Percentiles rank a stretch among this genome's conserved stretches.
Conservation (phyloP, 148 eudicot genomes). For the Euryodendron excelsum region DNA sequence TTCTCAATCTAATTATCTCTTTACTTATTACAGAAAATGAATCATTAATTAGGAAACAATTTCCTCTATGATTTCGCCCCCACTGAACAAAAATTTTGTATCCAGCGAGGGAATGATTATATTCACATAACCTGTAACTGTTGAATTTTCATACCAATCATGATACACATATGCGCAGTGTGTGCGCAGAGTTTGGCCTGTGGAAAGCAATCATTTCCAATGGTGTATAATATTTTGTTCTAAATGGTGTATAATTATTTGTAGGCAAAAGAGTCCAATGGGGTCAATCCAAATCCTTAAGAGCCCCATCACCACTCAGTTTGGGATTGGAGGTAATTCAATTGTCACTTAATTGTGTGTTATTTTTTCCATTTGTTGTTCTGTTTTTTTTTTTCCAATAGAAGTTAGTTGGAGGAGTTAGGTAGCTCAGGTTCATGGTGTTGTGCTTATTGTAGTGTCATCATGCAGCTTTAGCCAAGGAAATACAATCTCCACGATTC, state of each 20-base stretch:
- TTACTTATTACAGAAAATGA: no score
- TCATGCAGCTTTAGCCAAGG: slow-evolving; percentile 76
- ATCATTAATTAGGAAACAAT: no score
- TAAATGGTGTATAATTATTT: slow-evolving; percentile 18
- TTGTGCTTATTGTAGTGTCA: slow-evolving; percentile 51
- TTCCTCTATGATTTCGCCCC: no score
- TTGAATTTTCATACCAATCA: not conserved
- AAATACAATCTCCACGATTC: slow-evolving; percentile 94
- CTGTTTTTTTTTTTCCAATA: not conserved
- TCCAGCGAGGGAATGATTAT: no score
- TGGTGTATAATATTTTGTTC: slow-evolving; percentile 20
- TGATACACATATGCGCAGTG: not conserved
- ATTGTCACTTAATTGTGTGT: not conserved
- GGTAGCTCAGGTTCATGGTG: slow-evolving; percentile 28
- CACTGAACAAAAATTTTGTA: no score
- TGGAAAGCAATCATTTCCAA: not conserved
- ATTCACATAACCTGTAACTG: no score
- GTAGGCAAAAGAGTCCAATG: slow-evolving; percentile 63
- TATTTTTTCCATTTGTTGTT: not conserved
- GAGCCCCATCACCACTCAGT: slow-evolving; percentile 38
- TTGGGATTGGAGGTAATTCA: slow-evolving; percentile 57
- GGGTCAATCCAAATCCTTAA: slow-evolving; percentile 68
- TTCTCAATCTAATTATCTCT: no score
- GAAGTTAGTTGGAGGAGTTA: slow-evolving; percentile 25
- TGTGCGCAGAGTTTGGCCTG: not conserved